phyloP scores from a whole-genome alignment of 2,329 filamentous ascomycete species.

The Sporothrix schenckii region DNA sequence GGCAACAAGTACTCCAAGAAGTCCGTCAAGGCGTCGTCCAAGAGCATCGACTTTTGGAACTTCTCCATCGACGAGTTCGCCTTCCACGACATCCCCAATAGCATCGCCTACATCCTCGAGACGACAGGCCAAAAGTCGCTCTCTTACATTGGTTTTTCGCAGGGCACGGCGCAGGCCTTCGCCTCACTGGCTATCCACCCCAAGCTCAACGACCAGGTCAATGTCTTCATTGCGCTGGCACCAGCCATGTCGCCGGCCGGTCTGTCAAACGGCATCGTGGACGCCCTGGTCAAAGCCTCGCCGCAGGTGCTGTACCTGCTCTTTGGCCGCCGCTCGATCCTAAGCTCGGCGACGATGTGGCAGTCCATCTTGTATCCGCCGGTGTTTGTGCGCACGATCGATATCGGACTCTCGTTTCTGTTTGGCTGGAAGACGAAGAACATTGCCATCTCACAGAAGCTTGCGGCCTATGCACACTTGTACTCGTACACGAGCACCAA shows the following conservation, averaged over 20 bases:
- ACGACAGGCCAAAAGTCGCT: constrained; percentile 81
- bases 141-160: constrained; percentile 96
- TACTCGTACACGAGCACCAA: constrained; percentile 98
- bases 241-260: constrained; percentile 96
- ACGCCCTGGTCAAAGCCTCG: constrained; percentile 89
- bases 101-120: constrained; percentile 85
- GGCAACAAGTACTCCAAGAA: constrained; percentile 99
- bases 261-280: constrained; percentile 84
- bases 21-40: constrained; percentile 74
- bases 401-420: constrained; percentile 76
- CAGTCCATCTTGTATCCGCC: constrained; percentile 93
- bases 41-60: constrained; percentile 83
- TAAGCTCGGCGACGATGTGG: constrained; percentile 96
- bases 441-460: constrained; percentile 83
- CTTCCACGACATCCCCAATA: constrained; percentile 95
- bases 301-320: constrained; percentile 90
- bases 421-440: constrained; percentile 90
- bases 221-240: constrained; percentile 93
- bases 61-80: constrained; percentile 99
- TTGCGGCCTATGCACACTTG: constrained; percentile 91
- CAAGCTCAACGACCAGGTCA: constrained; percentile 85
- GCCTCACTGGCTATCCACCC: constrained; percentile 91
- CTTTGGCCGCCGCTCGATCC: constrained; percentile 87
- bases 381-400: constrained; percentile 86
- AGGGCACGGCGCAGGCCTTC: constrained; percentile 96